Evolutionary conservation across 371 early-diverging fungal species (phyloP), one percentile per base, ranked within the genome.

Genomic region (Actinomortierella wolfii): DNA sequence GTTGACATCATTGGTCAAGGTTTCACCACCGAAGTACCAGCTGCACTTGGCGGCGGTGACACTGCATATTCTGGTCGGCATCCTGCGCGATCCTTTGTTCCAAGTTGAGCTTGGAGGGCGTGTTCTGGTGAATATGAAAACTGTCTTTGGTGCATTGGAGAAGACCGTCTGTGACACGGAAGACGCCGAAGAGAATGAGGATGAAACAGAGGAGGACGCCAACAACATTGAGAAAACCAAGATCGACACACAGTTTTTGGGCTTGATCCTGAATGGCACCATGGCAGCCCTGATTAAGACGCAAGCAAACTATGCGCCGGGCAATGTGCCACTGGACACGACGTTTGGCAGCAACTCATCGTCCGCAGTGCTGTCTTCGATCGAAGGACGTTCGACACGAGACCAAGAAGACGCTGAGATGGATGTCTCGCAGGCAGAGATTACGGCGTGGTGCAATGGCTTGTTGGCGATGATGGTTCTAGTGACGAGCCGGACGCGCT

Each of bases 361-460:
- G 34, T 11, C 34, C 4, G 11, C 34, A 34, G 34, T 34, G 34
- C 11, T 11, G 34, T 11, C 34, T 34, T 11, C 34, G 11, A 11
- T 11, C 34, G 34, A 6, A 34, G 34, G 34, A 34, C 11, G 7
- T 6, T 34, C 34, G 11, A 11, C 11, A 34, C 34, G 34, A 34
- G 34, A 34, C 0, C 53, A 56, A 25, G 51, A 55, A n/a, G 70
- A 69, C 44, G 51, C 64, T 0, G 71, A 71, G 15, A 61, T 61
- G 61, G 71, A 71, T 13, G 71, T 61, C 23, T 71, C 71, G 2
- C 56, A 61, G 4, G 62, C 61, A 3, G 71, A 71, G 43, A 65
- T 71, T 45, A 56, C 65, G 3, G 66, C 57, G 21, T 71, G 71
- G 71, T 71, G 66, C 47, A 71, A 71, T 52, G 71, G 71, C 18